Evolutionary conservation across 1,139 yeast species (phyloP).

Genomic region (Pneumocystis canis): DNA sequence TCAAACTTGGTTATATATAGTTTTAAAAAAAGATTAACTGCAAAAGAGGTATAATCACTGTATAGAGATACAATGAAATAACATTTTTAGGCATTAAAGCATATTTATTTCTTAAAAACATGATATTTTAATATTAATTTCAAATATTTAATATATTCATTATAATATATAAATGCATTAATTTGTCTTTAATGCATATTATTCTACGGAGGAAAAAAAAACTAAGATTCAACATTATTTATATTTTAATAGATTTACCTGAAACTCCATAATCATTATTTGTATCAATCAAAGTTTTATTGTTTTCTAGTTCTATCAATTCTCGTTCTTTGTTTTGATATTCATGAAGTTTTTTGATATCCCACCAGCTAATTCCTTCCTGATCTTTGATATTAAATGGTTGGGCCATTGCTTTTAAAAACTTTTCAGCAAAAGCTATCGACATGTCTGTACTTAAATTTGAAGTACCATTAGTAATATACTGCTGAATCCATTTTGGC

Average conservation of each 20-base stretch:
- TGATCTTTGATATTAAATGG: slow-evolving; percentile 83
- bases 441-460: slow-evolving; percentile 97
- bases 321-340: slow-evolving; percentile 36
- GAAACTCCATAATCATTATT: not conserved
- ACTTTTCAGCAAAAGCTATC: slow-evolving; percentile 81
- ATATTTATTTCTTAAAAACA: not conserved
- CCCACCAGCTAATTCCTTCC: slow-evolving; percentile 93
- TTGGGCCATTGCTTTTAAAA: slow-evolving; percentile 84
- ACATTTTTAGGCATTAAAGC: not conserved
- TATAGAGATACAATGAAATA: not conserved
- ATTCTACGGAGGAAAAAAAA: not conserved
- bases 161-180: not conserved
- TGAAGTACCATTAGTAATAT: slow-evolving; percentile 75
- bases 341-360: slow-evolving; percentile 46
- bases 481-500: slow-evolving; percentile 96
- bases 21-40: not conserved
- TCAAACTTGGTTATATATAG: not conserved
- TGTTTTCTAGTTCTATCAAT: not conserved
- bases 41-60: not conserved
- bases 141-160: not conserved
- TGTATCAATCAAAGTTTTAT: not conserved
- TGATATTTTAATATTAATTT: not conserved
- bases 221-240: not conserved
- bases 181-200: not conserved
- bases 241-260: not conserved